phyloP scores from a whole-genome alignment of 306 rosid species.

The Arachis hypogaea region DNA sequence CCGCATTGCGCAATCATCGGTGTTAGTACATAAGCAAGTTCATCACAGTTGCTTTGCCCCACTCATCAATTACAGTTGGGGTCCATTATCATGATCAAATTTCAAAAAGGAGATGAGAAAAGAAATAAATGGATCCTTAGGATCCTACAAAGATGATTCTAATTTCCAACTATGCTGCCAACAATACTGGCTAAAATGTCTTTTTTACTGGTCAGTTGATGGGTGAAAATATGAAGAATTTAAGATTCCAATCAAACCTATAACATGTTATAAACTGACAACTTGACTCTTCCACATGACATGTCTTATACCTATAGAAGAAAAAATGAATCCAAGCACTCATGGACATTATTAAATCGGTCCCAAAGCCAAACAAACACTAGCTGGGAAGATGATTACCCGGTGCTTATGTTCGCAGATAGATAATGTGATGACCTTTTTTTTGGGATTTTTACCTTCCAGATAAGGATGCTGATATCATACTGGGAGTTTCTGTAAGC shows the following conservation, averaged over 20 bases:
- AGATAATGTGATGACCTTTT: constrained; percentile 1
- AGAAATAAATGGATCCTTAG: constrained; percentile 39
- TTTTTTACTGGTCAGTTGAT: constrained; percentile 22
- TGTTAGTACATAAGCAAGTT: constrained; percentile 4
- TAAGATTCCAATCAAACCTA: constrained; percentile 11
- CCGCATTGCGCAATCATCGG: constrained; percentile 8
- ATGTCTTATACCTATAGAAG: background rate
- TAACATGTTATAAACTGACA: background rate
- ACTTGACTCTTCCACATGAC: constrained; percentile 33
- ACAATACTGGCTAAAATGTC: too few species aligned
- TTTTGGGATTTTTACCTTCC: constrained; percentile 80
- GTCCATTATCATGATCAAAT: constrained; percentile 40
- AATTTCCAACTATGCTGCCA: constrained; percentile 28
- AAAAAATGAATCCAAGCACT: constrained; percentile 28
- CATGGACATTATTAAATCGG: constrained; percentile 28
- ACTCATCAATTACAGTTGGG: constrained; percentile 12
- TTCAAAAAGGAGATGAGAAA: constrained; percentile 30
- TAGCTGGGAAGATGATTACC: constrained; percentile 12
- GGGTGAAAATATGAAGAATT: constrained; percentile 30
- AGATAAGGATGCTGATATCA: constrained; percentile 89
- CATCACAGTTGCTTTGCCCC: constrained; percentile 15
- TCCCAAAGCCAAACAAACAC: constrained; percentile 36
- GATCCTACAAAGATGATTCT: constrained; percentile 42
- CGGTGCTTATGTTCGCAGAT: constrained; percentile 6
- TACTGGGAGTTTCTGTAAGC: constrained; percentile 68